Conservation (phyloP, 768 basidiomycete species). For the Auricularia sp. region DNA sequence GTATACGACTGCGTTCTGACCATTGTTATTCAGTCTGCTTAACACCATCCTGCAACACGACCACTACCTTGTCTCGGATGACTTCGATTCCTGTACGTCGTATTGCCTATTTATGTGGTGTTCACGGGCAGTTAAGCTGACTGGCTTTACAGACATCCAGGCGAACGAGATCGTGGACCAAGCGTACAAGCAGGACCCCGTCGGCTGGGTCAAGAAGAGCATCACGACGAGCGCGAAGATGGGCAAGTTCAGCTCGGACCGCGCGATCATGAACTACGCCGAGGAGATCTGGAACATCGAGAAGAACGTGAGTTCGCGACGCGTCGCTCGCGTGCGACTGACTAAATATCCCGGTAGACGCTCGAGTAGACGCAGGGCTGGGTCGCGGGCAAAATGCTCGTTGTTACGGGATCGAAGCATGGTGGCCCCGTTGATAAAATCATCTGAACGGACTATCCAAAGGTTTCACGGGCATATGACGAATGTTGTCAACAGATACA, state of each 20-base stretch:
- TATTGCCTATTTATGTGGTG: not conserved
- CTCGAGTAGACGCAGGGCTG: too few relatives aligned
- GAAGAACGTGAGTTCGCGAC: not conserved
- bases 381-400: too few relatives aligned
- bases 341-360: too few relatives aligned
- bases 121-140: not conserved
- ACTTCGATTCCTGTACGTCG: constrained; percentile 81
- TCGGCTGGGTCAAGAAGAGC: constrained; percentile 88
- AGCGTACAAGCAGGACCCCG: constrained; percentile 63
- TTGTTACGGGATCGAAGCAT: too few relatives aligned
- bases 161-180: constrained; percentile 83
- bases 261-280: constrained; percentile 86
- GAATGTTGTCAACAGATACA: too few relatives aligned
- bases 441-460: too few relatives aligned
- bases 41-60: constrained; percentile 71
- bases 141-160: constrained; percentile 47
- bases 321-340: too few relatives aligned
- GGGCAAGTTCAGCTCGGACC: constrained; percentile 95
- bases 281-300: constrained; percentile 82
- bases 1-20: constrained; percentile 14
- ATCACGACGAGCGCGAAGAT: constrained; percentile 83
- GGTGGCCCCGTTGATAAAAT: too few relatives aligned
- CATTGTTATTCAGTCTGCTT: constrained; percentile 39
- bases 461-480: too few relatives aligned
- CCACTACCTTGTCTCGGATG: constrained; percentile 77